Evolutionary conservation across 2,329 filamentous ascomycete genomes (phyloP), one percentile per base, ranked within the genome.

Genomic region (Ceratocystis cacaofunesta): DNA sequence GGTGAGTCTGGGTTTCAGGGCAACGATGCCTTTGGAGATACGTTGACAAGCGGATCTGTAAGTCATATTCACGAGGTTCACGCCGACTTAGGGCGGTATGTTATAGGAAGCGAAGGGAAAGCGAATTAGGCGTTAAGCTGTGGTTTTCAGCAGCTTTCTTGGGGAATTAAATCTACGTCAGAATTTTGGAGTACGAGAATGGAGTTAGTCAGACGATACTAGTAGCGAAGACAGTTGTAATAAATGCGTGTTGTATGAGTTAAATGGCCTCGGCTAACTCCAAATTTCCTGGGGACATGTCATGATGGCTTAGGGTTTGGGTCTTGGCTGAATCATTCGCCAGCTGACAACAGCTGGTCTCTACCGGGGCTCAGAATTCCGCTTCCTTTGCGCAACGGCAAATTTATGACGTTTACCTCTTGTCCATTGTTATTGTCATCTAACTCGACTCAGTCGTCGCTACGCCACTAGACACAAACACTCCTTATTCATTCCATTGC

Each of bases 271-370:
- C 55, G 55, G 28, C 8, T 58, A 58, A 17, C 55, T 58, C 28
- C 55, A 17, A 32, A 19, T 58, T 19, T 58, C 6, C 6, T 19
- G 52, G 25, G 22, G 52, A 4, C 8, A 55, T 7, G 19, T 10
- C 19, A 30, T 17, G 25, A n/a, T 3, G 55, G 28, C 12, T 41
- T 52, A 52, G 48, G 48, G 48, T 52, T 52, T 52, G 2, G 28
- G 2, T 36, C 6, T 5, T 2, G 4, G 10, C 19, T 19, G 30
- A n/a, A 3, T 4, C 5, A 7, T 1, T 1, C 0, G 17, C 7
- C 55, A 58, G 55, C 5, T 36, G 55, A 2, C 10, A 15, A 4
- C 55, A 58, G 25, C 55, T 36, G 55, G n/a, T n/a, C 5, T 5
- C 0, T 1, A 1, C 15, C 28, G 12, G 3, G 15, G 48, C 48